Percentiles rank a stretch among this genome's conserved stretches.
phyloP scores from a whole-genome alignment of 2,329 filamentous ascomycete genomes.

The Tetracladium maxilliforme region DNA sequence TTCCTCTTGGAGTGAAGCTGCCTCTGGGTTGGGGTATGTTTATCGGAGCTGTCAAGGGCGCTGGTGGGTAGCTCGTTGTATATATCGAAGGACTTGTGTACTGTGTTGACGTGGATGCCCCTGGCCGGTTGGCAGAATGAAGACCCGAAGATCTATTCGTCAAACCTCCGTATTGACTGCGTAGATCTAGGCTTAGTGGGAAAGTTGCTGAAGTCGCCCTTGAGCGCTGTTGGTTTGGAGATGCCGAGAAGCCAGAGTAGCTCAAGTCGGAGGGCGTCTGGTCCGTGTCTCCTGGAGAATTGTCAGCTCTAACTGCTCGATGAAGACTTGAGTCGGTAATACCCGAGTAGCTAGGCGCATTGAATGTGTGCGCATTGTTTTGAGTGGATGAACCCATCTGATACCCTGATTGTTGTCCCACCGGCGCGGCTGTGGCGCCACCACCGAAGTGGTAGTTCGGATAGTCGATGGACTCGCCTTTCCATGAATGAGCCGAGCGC shows the following conservation, averaged over 20 bases:
- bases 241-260: conserved; percentile 25
- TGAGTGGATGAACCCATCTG: conserved; percentile 31
- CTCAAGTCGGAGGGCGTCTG: conserved; percentile 7
- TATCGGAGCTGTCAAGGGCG: conserved; percentile 1
- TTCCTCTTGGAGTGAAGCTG: no score
- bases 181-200: conserved; percentile 27
- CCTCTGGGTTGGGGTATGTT: conserved; percentile 1
- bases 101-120: conserved; percentile 5
- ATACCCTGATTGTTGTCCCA: conserved; percentile 33
- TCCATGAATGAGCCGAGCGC: conserved; percentile 47
- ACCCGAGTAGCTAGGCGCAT: conserved; percentile 3
- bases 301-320: conserved; percentile 6
- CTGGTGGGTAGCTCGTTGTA: conserved; percentile 2
- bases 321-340: conserved; percentile 1
- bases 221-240: conserved; percentile 32
- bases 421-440: conserved; percentile 29
- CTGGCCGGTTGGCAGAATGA: conserved; percentile 11
- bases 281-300: conserved; percentile 5
- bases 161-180: conserved; percentile 31
- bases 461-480: conserved; percentile 43
- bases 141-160: no score
- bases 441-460: conserved; percentile 26
- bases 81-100: not conserved
- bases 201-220: conserved; percentile 32
- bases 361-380: conserved; percentile 32